phyloP scores from a whole-genome alignment of 371 early-diverging fungal genomes.

The Mortierella sp. region DNA sequence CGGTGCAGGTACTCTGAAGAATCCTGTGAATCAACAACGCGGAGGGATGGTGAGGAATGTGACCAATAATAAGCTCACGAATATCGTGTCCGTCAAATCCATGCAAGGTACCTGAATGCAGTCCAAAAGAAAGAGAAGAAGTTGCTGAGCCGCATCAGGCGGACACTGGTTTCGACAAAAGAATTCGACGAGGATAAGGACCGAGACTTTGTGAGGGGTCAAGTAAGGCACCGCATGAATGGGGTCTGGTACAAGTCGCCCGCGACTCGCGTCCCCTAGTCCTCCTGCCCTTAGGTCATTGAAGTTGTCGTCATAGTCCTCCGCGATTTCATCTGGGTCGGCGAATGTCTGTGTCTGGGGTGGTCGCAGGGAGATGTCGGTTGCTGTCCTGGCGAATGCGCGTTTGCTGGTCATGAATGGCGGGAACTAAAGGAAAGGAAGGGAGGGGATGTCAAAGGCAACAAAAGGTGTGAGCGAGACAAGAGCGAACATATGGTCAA shows the following conservation, averaged over 20 bases:
- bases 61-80: not conserved
- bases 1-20: constrained; percentile 38
- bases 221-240: constrained; percentile 43
- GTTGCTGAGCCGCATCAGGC: not conserved
- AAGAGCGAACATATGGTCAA: not conserved
- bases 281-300: not conserved
- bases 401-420: constrained; percentile 32
- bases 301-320: not conserved
- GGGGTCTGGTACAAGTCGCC: not conserved
- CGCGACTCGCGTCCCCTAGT: not conserved
- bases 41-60: not conserved
- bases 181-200: constrained; percentile 44
- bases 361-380: constrained; percentile 44
- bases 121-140: constrained; percentile 31
- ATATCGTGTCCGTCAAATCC: not conserved
- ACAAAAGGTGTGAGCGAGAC: no score
- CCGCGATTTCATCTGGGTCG: not conserved
- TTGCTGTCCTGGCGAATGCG: constrained; percentile 40
- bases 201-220: constrained; percentile 47
- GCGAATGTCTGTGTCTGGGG: constrained; percentile 22
- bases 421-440: not conserved
- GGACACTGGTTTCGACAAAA: constrained; percentile 33
- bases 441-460: not conserved
- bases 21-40: constrained; percentile 15
- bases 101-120: constrained; percentile 41